A percentile compares a stretch with the other conserved stretches of the same genome.
These are phyloP conservation scores for Styphnolobium japonicum DNA, from an alignment of 306 rosid genomes.

Conservation along the genomic window DNA sequence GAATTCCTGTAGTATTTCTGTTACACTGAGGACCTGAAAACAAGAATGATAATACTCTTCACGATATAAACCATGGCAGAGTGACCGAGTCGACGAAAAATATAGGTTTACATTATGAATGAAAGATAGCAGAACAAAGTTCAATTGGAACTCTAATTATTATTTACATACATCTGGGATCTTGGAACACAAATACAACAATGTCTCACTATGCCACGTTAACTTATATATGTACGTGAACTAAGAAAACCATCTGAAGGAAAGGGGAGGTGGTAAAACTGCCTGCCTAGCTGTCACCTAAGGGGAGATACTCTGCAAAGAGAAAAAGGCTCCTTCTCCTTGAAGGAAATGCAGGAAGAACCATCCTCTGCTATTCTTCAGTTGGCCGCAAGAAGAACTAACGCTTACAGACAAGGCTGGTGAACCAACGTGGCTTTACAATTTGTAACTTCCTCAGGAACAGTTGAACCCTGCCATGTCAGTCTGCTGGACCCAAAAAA, in stretches of 20 bases:
- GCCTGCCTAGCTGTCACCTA: slow-evolving; percentile 18
- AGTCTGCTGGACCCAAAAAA: slow-evolving; percentile 14
- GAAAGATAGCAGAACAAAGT: too few species aligned
- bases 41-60: neutral
- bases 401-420: neutral
- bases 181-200: slow-evolving; percentile 14
- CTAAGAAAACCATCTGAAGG: slow-evolving; percentile 25
- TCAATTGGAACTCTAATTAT: slow-evolving; percentile 27
- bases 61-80: neutral
- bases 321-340: slow-evolving; percentile 9
- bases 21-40: neutral
- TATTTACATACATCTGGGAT: slow-evolving; percentile 28
- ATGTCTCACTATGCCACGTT: slow-evolving; percentile 7
- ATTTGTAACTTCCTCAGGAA: slow-evolving; percentile 17
- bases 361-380: slow-evolving; percentile 14
- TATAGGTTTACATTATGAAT: too few species aligned
- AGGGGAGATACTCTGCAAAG: slow-evolving; percentile 15
- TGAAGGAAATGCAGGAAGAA: slow-evolving; percentile 7
- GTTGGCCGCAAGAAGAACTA: neutral
- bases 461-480: neutral
- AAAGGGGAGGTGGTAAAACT: slow-evolving; percentile 19
- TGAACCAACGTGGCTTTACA: neutral
- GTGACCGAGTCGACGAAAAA: too few species aligned
- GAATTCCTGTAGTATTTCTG: neutral
- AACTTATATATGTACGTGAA: slow-evolving; percentile 31